Evolutionary conservation across 2,329 filamentous ascomycete species (phyloP).

Genomic region (Basipetospora chlamydospora): DNA sequence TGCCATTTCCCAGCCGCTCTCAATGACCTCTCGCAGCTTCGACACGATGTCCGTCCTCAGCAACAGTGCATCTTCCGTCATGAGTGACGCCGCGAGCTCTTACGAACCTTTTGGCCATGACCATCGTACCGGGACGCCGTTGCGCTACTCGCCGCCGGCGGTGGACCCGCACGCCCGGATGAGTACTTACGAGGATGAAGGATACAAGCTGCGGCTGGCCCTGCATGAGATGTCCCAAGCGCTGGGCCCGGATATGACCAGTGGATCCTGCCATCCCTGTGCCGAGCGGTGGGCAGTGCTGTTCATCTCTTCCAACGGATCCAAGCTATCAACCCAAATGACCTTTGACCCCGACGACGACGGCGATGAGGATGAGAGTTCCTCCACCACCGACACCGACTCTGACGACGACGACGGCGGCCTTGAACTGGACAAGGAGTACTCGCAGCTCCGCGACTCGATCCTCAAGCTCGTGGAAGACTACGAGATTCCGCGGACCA

Average conservation of each 20-base stretch:
- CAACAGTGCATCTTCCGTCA: conserved; percentile 56
- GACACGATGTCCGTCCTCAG: conserved; percentile 59
- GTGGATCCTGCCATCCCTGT: conserved; percentile 61
- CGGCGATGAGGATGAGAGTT: conserved; percentile 50
- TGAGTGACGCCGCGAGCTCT: conserved; percentile 55
- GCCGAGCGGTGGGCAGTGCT: conserved; percentile 72
- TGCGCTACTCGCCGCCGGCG: conserved; percentile 39
- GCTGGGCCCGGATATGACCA: conserved; percentile 47
- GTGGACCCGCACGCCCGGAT: conserved; percentile 27
- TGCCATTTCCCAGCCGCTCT: conserved; percentile 52
- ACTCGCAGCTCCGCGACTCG: conserved; percentile 66
- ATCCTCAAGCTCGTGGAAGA: conserved; percentile 71
- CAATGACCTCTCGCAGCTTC: conserved; percentile 39
- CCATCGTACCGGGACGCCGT: conserved; percentile 30
- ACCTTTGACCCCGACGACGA: conserved; percentile 55
- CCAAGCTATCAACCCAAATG: conserved; percentile 55
- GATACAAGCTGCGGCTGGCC: conserved; percentile 49
- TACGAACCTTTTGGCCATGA: conserved; percentile 49
- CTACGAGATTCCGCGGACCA: conserved; percentile 59
- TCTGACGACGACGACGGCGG: conserved; percentile 46
- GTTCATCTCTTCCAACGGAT: conserved; percentile 62
- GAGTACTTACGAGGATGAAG: conserved; percentile 47
- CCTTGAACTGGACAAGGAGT: conserved; percentile 60
- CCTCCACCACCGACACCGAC: conserved; percentile 44
- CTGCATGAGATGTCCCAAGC: conserved; percentile 57